Base-by-base conservation (phyloP, 2,329 filamentous ascomycete species). In the Helotiales sp. region DNA sequence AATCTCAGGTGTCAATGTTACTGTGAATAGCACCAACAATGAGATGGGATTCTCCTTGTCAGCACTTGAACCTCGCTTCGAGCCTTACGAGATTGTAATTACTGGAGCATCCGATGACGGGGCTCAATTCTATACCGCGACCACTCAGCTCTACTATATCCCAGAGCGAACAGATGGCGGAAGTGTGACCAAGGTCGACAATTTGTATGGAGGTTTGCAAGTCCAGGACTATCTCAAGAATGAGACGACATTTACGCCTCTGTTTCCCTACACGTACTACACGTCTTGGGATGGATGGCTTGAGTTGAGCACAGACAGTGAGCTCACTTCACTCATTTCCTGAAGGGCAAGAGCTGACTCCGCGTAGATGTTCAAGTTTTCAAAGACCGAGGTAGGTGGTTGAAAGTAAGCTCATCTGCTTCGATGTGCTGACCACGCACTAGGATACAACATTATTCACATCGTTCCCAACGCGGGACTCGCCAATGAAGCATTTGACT, bases 241-340 rank as follows among this genome's bases (percentile, higher is more conserved):
- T 46, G 66, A 67, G 3, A 71, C 59, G 10, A 50, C 55, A 1
- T 66, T 58, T 55, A 69, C 67, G 27, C 67, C 73, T 1, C 48
- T 79, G 5, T 70, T 78, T n/a, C 77, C 78, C 0, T 78, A 77
- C 58, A 75, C 74, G 1, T 79, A 75, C 68, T 79, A 78, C 61
- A 72, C 73, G 1, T 69, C 65, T 30, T 79, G 76, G 72, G 75
- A 71, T 62, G 58, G 52, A 31, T 75, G 62, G 59, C 56, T 71
- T 65, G 58, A 68, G 34, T 63, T 72, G 48, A 71, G 66, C 15
- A 59, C 72, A 6, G 65, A 69, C 10, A 75, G 74, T 60, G 36
- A 57, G 59, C 46, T 22, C 13, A 17, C 17, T 3, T 15, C 2
- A 24, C 19, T 13, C 4, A n/a, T 7, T 34, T 10, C 5, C 2